Evolutionary conservation across 1,284 basidiomycete genomes (phyloP).

Genomic region (Mrakiaceae sp.): DNA sequence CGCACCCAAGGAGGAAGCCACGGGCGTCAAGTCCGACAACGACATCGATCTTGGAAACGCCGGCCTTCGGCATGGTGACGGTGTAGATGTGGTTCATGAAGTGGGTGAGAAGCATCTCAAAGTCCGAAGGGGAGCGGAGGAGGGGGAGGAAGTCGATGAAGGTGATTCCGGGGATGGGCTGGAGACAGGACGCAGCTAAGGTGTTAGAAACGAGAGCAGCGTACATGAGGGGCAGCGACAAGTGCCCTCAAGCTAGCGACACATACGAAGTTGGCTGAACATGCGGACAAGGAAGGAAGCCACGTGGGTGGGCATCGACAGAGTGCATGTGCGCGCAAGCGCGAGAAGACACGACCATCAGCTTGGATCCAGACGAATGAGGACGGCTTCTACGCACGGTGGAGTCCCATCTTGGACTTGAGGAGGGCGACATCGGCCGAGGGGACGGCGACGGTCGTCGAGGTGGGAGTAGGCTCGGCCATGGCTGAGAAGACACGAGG

Average conservation of each 20-base stretch:
- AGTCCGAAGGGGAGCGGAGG: conserved; percentile 66
- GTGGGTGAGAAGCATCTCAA: conserved; percentile 86
- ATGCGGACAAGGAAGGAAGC: background rate
- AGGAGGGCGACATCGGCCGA: conserved; percentile 9
- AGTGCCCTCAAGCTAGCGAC: background rate
- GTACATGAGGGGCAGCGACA: background rate
- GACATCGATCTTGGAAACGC: conserved; percentile 68
- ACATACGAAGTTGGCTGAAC: conserved; percentile 4
- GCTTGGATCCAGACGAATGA: conserved; percentile 36
- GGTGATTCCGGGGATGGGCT: conserved; percentile 10
- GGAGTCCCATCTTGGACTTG: conserved; percentile 16
- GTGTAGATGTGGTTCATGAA: conserved; percentile 77
- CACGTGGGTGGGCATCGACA: background rate
- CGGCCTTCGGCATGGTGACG: conserved; percentile 48
- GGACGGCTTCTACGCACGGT: conserved; percentile 6
- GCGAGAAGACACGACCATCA: background rate
- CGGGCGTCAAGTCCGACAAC: conserved; percentile 93
- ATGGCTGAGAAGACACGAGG: too few relatives aligned
- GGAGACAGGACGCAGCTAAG: background rate
- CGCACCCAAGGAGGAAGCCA: conserved; percentile 76
- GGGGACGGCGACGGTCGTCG: background rate
- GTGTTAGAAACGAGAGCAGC: background rate
- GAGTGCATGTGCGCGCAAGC: background rate
- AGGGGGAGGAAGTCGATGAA: conserved; percentile 44
- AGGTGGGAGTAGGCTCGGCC: too few relatives aligned